These are phyloP conservation scores for Gastrolobium bilobum DNA, from an alignment of 306 rosid species.

Conservation along the genomic window DNA sequence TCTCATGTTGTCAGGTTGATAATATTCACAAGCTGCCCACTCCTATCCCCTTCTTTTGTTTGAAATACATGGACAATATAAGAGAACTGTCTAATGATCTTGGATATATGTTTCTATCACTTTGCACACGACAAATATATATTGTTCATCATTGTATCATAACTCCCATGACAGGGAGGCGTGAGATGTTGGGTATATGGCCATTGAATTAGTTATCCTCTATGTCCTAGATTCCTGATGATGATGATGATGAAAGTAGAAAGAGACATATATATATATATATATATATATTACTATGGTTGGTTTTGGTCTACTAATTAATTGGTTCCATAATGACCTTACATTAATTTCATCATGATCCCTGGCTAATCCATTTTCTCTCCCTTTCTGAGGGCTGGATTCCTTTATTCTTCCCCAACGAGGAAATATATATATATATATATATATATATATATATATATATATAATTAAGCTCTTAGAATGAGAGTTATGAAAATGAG, in stretches of 20 bases:
- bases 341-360: neutral
- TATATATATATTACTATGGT: neutral
- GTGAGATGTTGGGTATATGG: slow-evolving; percentile 64
- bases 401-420: slow-evolving; percentile 43
- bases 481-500: slow-evolving; percentile 17
- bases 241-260: no score
- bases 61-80: slow-evolving; percentile 52
- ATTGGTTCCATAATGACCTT: slow-evolving; percentile 10
- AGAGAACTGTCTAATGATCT: slow-evolving; percentile 41
- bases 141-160: slow-evolving; percentile 54
- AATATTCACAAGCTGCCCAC: slow-evolving; percentile 38
- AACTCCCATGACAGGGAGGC: slow-evolving; percentile 51
- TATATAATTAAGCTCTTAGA: slow-evolving; percentile 4
- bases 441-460: neutral
- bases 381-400: slow-evolving; percentile 37
- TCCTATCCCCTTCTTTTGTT: slow-evolving; percentile 28
- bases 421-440: no score
- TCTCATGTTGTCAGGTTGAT: slow-evolving; percentile 55
- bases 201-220: slow-evolving; percentile 50
- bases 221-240: slow-evolving; percentile 49
- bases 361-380: neutral
- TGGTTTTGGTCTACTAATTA: slow-evolving; percentile 23
- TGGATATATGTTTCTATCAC: slow-evolving; percentile 33
- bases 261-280: no score
- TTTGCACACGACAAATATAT: slow-evolving; percentile 59